Percentiles rank a stretch among this genome's conserved stretches.
Evolutionary conservation across 2,329 filamentous ascomycete species (phyloP).

Genomic region (Neopestalotiopsis clavispora): DNA sequence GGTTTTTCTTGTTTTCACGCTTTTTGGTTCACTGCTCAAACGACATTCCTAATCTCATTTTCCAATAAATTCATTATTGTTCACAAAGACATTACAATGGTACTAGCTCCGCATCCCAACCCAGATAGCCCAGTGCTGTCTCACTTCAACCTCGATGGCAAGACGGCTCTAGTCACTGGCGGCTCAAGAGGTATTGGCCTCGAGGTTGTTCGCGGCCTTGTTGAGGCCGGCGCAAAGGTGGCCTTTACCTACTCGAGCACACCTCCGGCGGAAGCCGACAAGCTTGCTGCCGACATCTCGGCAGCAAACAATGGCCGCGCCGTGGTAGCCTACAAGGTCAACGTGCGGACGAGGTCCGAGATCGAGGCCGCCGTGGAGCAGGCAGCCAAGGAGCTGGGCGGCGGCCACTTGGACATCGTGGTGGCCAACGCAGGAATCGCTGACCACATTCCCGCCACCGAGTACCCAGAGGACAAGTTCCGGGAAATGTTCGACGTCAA

Average conservation of each 20-base stretch:
- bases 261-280: constrained; percentile 29
- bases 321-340: constrained; percentile 42
- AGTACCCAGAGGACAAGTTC: constrained; percentile 46
- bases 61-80: background rate
- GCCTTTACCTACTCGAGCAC: constrained; percentile 38
- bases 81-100: constrained; percentile 25
- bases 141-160: constrained; percentile 35
- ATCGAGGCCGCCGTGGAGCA: constrained; percentile 37
- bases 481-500: constrained; percentile 44
- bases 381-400: constrained; percentile 41
- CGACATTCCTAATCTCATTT: background rate
- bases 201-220: constrained; percentile 34
- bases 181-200: constrained; percentile 36
- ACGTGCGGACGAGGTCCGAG: constrained; percentile 37
- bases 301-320: constrained; percentile 23
- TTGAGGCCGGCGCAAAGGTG: constrained; percentile 34
- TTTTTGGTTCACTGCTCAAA: background rate
- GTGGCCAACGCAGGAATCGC: constrained; percentile 48
- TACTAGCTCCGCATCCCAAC: constrained; percentile 35
- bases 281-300: constrained; percentile 30
- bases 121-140: constrained; percentile 35
- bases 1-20: background rate
- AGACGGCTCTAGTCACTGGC: constrained; percentile 35
- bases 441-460: constrained; percentile 39
- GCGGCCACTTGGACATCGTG: constrained; percentile 40